A percentile compares a stretch with the other conserved stretches of the same genome.
Conservation (phyloP, 108 stramenopile genomes). For the Aurantiochytrium sp. region DNA sequence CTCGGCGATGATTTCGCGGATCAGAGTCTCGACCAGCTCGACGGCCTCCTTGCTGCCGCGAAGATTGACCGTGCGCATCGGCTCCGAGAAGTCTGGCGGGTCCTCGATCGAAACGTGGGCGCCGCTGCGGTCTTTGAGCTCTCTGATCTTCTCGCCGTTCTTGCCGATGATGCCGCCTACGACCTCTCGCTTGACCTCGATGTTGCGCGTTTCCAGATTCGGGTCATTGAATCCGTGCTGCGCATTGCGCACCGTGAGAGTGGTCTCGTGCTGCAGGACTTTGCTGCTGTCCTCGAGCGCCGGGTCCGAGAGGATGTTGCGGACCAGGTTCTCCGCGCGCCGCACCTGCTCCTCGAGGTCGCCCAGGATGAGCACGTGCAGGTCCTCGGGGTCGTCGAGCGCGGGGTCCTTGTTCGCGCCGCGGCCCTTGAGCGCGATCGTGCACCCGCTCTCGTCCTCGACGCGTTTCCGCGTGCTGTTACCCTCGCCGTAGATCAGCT, state of each 20-base stretch:
- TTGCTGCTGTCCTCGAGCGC: not conserved
- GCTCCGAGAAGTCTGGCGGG: not conserved
- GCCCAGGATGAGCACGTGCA: not conserved
- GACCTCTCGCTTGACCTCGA: not conserved
- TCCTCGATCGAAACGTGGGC: not conserved
- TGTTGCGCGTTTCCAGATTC: not conserved
- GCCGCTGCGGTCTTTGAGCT: not conserved
- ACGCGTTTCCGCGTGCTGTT: not conserved
- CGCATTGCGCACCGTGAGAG: not conserved
- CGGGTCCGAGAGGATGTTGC: not conserved
- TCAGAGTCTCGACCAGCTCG: not conserved
- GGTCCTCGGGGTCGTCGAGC: not conserved
- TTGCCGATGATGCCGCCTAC: constrained; percentile 1
- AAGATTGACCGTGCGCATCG: not conserved
- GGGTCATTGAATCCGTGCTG: not conserved
- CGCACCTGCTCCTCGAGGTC: not conserved
- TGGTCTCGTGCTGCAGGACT: not conserved
- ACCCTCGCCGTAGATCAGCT: not conserved
- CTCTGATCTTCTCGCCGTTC: constrained; percentile 5
- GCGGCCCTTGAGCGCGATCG: not conserved
- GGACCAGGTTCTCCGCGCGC: not conserved
- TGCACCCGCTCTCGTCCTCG: constrained; percentile 16
- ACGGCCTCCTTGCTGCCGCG: not conserved
- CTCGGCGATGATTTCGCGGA: not conserved
- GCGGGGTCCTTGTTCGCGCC: not conserved